A percentile compares a stretch with the other conserved stretches of the same genome.
phyloP scores from a whole-genome alignment of 2,329 filamentous ascomycete genomes.

The Mycosphaerella sp. region DNA sequence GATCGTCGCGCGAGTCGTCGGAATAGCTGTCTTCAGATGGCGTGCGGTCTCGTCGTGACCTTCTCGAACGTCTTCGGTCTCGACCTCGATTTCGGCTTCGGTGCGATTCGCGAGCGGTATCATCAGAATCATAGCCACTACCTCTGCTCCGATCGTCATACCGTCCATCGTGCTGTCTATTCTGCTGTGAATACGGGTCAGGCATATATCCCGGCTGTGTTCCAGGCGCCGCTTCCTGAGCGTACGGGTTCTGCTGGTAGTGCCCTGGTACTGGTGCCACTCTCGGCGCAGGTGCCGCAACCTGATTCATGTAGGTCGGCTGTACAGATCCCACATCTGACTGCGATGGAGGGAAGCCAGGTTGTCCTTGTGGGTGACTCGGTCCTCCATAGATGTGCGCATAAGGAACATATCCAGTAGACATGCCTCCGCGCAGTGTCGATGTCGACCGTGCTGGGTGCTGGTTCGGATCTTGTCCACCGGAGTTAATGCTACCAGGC shows the following conservation, averaged over 20 bases:
- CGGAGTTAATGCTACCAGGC: constrained; percentile 7
- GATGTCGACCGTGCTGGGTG: constrained; percentile 18
- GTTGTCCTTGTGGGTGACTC: constrained; percentile 6
- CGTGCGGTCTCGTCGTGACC: constrained; percentile 9
- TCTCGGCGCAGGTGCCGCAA: constrained; percentile 13
- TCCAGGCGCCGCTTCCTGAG: constrained; percentile 22
- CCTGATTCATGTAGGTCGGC: constrained; percentile 23
- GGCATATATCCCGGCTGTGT: constrained; percentile 20
- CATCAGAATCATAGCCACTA: constrained; percentile 16
- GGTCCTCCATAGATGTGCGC: constrained; percentile 31
- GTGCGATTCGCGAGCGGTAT: constrained; percentile 8
- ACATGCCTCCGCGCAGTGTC: constrained; percentile 20
- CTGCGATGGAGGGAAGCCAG: constrained; percentile 16
- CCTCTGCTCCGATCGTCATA: constrained; percentile 13
- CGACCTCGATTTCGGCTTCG: neutral
- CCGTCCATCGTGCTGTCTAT: constrained; percentile 11
- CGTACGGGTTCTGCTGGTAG: constrained; percentile 28
- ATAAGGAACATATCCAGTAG: constrained; percentile 32
- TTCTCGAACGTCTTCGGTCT: constrained; percentile 7
- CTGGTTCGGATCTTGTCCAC: constrained; percentile 7
- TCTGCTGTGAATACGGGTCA: constrained; percentile 14
- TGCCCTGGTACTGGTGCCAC: constrained; percentile 13
- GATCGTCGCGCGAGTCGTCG: constrained; percentile 19
- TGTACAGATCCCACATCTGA: constrained; percentile 23
- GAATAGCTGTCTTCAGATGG: constrained; percentile 12